A percentile compares a stretch with the other conserved stretches of the same genome.
These are phyloP conservation scores for Purpureocillium takamizusanense DNA, from an alignment of 2,329 filamentous ascomycete genomes.

Conservation along the genomic window DNA sequence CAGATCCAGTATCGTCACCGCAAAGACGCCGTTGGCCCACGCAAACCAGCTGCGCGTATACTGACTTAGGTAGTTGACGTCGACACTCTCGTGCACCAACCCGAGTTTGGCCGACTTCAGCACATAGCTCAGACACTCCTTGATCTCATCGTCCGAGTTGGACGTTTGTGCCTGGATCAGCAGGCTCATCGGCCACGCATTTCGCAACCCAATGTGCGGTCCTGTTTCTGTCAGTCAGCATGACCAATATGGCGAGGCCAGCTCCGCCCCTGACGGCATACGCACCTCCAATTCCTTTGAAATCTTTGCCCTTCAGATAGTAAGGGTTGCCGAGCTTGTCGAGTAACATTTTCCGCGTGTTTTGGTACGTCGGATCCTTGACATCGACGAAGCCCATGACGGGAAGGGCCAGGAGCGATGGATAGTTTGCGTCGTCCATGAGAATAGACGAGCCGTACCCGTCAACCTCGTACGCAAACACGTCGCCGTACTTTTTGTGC, in stretches of 20 bases:
- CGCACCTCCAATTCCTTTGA: conserved; percentile 81
- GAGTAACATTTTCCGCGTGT: conserved; percentile 73
- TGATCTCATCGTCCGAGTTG: conserved; percentile 75
- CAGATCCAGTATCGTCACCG: conserved; percentile 81
- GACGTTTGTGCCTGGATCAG: conserved; percentile 87
- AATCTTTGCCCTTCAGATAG: conserved; percentile 66
- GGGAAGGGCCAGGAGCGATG: conserved; percentile 69
- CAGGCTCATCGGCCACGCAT: conserved; percentile 96
- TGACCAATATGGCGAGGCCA: conserved; percentile 7
- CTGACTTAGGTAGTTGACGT: conserved; percentile 56
- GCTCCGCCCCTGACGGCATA: conserved; percentile 1
- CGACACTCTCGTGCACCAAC: conserved; percentile 83
- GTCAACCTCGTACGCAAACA: conserved; percentile 84
- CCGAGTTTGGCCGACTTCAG: conserved; percentile 68
- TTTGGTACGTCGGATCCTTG: conserved; percentile 67
- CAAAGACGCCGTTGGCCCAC: conserved; percentile 96
- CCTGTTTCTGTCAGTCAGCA: conserved; percentile 21
- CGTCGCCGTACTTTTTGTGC: conserved; percentile 65
- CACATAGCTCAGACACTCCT: conserved; percentile 61
- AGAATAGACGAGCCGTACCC: conserved; percentile 74
- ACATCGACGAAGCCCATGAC: conserved; percentile 64
- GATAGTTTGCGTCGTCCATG: conserved; percentile 87
- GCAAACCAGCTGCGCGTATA: conserved; percentile 95
- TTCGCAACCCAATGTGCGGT: conserved; percentile 68
- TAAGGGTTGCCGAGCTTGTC: conserved; percentile 77